Percentiles rank a stretch among this genome's conserved stretches.
Evolutionary conservation across 1,284 basidiomycete species (phyloP).

Genomic region (Sanguinoderma infundibulare): DNA sequence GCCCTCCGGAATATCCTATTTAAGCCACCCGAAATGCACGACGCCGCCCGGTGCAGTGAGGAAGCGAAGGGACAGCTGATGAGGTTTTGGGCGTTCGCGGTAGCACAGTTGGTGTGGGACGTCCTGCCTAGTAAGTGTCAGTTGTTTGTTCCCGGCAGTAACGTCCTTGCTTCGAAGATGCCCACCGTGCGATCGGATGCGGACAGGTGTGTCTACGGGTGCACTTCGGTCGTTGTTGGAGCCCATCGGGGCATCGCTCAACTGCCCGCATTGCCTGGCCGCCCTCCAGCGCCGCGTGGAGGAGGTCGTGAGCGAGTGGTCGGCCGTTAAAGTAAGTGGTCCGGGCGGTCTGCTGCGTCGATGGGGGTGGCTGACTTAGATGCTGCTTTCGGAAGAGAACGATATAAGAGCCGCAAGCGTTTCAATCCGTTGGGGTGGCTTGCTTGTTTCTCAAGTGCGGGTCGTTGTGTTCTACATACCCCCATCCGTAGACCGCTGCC

Average conservation of each 20-base stretch:
- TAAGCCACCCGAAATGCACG: constrained; percentile 37
- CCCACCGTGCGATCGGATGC: not conserved
- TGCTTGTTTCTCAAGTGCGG: too few relatives aligned
- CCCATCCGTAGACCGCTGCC: too few relatives aligned
- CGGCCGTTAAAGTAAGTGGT: constrained; percentile 60
- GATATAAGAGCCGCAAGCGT: constrained; percentile 9
- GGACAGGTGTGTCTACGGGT: constrained; percentile 32
- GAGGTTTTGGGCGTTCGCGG: constrained; percentile 40
- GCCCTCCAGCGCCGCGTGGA: constrained; percentile 63
- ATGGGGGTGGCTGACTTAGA: not conserved
- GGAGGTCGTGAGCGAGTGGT: constrained; percentile 69
- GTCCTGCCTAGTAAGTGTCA: constrained; percentile 36
- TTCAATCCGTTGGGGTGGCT: too few relatives aligned
- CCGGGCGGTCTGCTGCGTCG: not conserved
- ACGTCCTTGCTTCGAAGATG: not conserved
- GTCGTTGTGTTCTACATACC: too few relatives aligned
- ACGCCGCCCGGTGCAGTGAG: constrained; percentile 32
- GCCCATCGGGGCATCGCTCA: constrained; percentile 30
- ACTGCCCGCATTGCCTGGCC: constrained; percentile 53
- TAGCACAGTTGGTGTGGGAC: constrained; percentile 41
- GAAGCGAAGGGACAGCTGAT: constrained; percentile 35
- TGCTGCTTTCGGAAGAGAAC: constrained; percentile 7
- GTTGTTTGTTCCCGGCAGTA: not conserved
- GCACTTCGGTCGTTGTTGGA: constrained; percentile 31
- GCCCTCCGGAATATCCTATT: constrained; percentile 40